Percentiles rank a stretch among this genome's conserved stretches.
Conservation (phyloP, 2,329 filamentous ascomycete species). For the Colletotrichum sojae region DNA sequence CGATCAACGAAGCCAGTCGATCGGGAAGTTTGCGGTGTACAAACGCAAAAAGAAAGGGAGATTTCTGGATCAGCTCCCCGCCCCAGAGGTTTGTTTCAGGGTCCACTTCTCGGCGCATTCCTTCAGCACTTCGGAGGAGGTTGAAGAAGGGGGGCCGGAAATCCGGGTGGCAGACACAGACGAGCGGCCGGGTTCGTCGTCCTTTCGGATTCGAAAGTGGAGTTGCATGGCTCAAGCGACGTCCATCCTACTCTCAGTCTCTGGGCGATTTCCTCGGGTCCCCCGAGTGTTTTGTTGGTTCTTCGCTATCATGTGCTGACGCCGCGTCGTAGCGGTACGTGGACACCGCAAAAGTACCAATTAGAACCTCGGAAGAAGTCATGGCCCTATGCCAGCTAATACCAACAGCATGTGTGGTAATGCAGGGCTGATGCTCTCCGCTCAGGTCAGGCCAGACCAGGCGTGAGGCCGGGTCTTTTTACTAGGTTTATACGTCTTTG, state of each 20-base stretch:
- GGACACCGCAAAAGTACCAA: not conserved
- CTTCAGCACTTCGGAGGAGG: no score
- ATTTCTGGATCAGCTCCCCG: no score
- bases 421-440: not conserved
- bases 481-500: not conserved
- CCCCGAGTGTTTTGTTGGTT: not conserved
- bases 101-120: no score
- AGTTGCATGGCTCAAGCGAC: no score
- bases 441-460: constrained; percentile 6
- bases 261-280: no score
- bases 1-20: not conserved
- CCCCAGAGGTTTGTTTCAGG: no score
- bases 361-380: not conserved
- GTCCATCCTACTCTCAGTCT: no score
- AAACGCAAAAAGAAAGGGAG: not conserved
- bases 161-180: no score
- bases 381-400: not conserved
- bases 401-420: not conserved
- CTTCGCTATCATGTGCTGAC: not conserved
- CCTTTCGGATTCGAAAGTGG: no score
- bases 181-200: no score
- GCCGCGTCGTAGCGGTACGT: not conserved
- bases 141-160: no score
- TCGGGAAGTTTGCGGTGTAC: not conserved
- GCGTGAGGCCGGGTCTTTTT: not conserved